phyloP scores from a whole-genome alignment of 2,329 filamentous ascomycete genomes.

The Coniochaeta sp. region DNA sequence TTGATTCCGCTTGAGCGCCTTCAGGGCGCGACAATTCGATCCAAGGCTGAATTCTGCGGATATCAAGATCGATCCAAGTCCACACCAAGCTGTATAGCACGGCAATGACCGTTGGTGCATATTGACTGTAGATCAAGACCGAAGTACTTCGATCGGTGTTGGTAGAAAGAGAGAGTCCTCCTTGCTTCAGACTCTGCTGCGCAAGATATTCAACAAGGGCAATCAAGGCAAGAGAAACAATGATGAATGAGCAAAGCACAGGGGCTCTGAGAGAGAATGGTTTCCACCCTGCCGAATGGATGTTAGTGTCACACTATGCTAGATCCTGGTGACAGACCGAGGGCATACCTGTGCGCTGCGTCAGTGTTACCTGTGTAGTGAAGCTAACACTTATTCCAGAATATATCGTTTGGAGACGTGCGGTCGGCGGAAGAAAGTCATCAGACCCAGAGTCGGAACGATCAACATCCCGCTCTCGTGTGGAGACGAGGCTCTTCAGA shows the following conservation, averaged over 20 bases:
- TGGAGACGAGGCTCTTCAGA: background rate
- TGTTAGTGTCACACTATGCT: background rate
- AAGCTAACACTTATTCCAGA: background rate
- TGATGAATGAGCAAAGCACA: slow-evolving; percentile 27
- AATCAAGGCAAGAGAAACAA: slow-evolving; percentile 30
- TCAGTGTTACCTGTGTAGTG: background rate
- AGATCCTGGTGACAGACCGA: background rate
- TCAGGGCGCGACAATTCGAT: slow-evolving; percentile 41
- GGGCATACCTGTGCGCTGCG: background rate
- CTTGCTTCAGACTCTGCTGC: slow-evolving; percentile 25
- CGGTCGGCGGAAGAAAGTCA: background rate
- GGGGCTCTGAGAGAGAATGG: slow-evolving; percentile 25
- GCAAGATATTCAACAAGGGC: slow-evolving; percentile 36
- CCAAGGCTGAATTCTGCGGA: slow-evolving; percentile 52
- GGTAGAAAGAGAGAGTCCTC: slow-evolving; percentile 27
- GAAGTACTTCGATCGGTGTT: slow-evolving; percentile 27
- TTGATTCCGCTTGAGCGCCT: slow-evolving; percentile 35
- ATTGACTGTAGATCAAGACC: slow-evolving; percentile 20
- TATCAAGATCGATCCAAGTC: slow-evolving; percentile 53
- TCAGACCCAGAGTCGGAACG: background rate
- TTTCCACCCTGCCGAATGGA: slow-evolving; percentile 22
- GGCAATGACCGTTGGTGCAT: slow-evolving; percentile 44
- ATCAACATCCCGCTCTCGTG: background rate
- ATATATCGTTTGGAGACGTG: background rate
- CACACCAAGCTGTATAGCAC: slow-evolving; percentile 49